phyloP scores from a whole-genome alignment of 2,329 filamentous ascomycete species.

The Clonostachys chloroleuca region DNA sequence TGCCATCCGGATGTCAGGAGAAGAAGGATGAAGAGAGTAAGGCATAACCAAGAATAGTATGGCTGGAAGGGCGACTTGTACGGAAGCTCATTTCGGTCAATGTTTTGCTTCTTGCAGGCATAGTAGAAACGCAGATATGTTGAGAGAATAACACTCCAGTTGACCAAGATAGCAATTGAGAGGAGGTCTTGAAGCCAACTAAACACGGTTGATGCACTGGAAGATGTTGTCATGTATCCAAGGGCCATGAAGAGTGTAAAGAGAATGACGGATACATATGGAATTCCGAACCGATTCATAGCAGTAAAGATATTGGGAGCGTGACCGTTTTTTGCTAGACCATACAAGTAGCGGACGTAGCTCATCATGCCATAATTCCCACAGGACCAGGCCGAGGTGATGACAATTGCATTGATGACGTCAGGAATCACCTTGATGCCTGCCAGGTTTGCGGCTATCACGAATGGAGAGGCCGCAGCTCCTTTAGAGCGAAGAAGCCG shows the following conservation, averaged over 20 bases:
- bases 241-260: conserved; percentile 59
- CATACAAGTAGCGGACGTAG: conserved; percentile 65
- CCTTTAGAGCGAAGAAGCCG: conserved; percentile 48
- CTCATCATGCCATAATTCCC: conserved; percentile 61
- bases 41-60: conserved; percentile 57
- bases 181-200: conserved; percentile 69
- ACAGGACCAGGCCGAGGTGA: conserved; percentile 62
- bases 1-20: conserved; percentile 69
- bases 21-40: conserved; percentile 61
- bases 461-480: conserved; percentile 56
- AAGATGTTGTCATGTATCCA: conserved; percentile 65
- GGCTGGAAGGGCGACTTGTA: conserved; percentile 65
- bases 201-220: conserved; percentile 60
- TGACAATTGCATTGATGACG: conserved; percentile 64
- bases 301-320: conserved; percentile 57
- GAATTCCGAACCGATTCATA: conserved; percentile 59
- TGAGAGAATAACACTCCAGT: conserved; percentile 54
- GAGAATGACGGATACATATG: conserved; percentile 45
- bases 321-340: conserved; percentile 62
- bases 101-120: conserved; percentile 49
- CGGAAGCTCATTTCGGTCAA: conserved; percentile 54
- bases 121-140: conserved; percentile 56
- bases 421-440: conserved; percentile 60
- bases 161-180: conserved; percentile 56
- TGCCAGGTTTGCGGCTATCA: conserved; percentile 62